Evolutionary conservation across 495 filamentous ascomycete genomes (phyloP).

Genomic region (Penicillium pancosmium): DNA sequence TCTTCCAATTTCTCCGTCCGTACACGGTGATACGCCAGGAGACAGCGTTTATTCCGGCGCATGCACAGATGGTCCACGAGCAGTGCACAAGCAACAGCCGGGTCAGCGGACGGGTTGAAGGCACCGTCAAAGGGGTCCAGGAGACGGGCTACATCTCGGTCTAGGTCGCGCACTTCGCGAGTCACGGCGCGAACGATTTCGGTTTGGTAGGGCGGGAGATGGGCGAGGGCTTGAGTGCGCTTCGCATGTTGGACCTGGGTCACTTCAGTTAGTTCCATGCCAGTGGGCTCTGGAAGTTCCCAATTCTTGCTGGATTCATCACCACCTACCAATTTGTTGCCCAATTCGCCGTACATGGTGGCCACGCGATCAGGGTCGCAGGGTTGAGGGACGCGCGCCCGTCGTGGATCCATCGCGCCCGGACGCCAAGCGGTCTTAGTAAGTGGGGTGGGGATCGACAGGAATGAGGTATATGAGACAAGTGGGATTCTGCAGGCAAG

Average conservation of each 20-base stretch:
- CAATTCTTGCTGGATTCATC: neutral
- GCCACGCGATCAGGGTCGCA: slow-evolving; percentile 28
- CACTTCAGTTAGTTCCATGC: no score
- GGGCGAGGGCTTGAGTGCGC: slow-evolving; percentile 82
- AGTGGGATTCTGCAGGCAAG: slow-evolving; percentile 1
- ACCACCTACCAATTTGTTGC: slow-evolving; percentile 73
- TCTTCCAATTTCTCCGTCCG: slow-evolving; percentile 91
- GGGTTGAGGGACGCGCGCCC: slow-evolving; percentile 21
- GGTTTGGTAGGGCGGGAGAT: slow-evolving; percentile 91
- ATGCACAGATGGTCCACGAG: slow-evolving; percentile 94
- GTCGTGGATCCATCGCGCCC: slow-evolving; percentile 23
- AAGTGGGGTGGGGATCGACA: slow-evolving; percentile 19
- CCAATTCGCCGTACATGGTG: slow-evolving; percentile 88
- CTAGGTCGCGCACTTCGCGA: slow-evolving; percentile 90
- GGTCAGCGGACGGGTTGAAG: slow-evolving; percentile 85
- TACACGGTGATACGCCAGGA: slow-evolving; percentile 91
- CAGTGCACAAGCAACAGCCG: slow-evolving; percentile 81
- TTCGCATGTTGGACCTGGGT: slow-evolving; percentile 93
- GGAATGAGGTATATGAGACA: slow-evolving; percentile 7
- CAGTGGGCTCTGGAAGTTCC: neutral
- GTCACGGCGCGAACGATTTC: slow-evolving; percentile 87
- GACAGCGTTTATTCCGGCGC: slow-evolving; percentile 93
- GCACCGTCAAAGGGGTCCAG: slow-evolving; percentile 79
- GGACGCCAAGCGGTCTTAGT: slow-evolving; percentile 33
- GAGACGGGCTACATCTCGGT: slow-evolving; percentile 81